Base-by-base conservation (phyloP, 225 moss, liverwort and hornwort genomes). In the Pseudisothecium myosuroides region DNA sequence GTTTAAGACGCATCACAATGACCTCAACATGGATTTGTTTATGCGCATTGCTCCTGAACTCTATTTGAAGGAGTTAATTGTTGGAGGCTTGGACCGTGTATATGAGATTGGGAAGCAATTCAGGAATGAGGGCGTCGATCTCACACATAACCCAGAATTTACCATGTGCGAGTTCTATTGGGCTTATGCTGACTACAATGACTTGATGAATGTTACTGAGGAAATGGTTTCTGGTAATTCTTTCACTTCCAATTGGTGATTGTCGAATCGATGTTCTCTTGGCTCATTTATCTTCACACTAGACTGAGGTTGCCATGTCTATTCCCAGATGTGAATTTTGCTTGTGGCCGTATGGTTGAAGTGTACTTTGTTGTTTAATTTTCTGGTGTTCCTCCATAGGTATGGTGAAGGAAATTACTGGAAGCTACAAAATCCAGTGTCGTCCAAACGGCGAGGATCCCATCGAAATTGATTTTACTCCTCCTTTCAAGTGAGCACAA, bases 51-150 rank as follows among this genome's bases (percentile, higher is more conserved):
- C 96, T 78, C 95, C 95, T 49, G 95, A 97, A 87, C 92, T 98
- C 17, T 97, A 85, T 83, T 75, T 96, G 82, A 98, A 98, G 88
- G 92, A 98, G 87, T 93, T 97, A 64, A 90, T 97, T 67, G 94
- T 98, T 86, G 96, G 97, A 87, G 96, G 95, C 79, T 89, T 97
- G 83, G 95, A 98, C 89, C 91, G 95, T 79, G 95, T 98, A 17
- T 97, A 98, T 77, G 97, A 98, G 91, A 98, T 98, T 65, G 97
- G 96, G 64, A 98, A 97, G 82, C 95, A 97, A 54, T 97, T 96
- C 80, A 93, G 94, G 74, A 97, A 97, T 67, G 95, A 96, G 83
- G 97, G 96, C 75, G 95, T 97, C 54, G 94, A 98, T 87, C 95
- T 97, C 49, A 98, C 98, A 14, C 94, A 96, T 76, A 97, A 96